Percentiles rank a stretch among this genome's conserved stretches.
Evolutionary conservation across 768 basidiomycete species (phyloP).

Genomic region (Leccinum disarticulatum): DNA sequence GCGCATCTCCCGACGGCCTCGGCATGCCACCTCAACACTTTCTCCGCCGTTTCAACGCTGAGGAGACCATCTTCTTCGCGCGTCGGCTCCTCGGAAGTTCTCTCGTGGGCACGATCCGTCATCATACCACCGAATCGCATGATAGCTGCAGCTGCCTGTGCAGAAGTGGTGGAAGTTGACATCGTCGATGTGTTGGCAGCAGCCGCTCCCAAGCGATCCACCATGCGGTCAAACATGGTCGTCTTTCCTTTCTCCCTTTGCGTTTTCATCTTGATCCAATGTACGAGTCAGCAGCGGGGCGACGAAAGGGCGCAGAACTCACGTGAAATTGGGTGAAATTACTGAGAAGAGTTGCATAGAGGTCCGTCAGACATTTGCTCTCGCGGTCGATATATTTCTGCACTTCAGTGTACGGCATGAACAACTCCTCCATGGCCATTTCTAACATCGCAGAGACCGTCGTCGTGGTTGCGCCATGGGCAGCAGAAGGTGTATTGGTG

Average conservation of each 20-base stretch:
- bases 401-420: slow-evolving; percentile 91
- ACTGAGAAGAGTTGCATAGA: slow-evolving; percentile 72
- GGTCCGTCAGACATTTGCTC: slow-evolving; percentile 73
- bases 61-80: slow-evolving; percentile 83
- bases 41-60: slow-evolving; percentile 75
- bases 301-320: slow-evolving; percentile 12
- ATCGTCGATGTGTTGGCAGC: slow-evolving; percentile 62
- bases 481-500: slow-evolving; percentile 40
- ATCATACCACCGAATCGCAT: slow-evolving; percentile 88
- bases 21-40: slow-evolving; percentile 96
- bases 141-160: slow-evolving; percentile 84
- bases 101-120: slow-evolving; percentile 49
- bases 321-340: slow-evolving; percentile 91
- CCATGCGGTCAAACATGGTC: slow-evolving; percentile 88
- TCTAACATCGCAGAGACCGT: slow-evolving; percentile 86
- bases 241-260: slow-evolving; percentile 61
- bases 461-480: slow-evolving; percentile 42
- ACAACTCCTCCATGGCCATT: slow-evolving; percentile 92
- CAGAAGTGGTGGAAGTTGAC: slow-evolving; percentile 65
- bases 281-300: slow-evolving; percentile 5
- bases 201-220: slow-evolving; percentile 77
- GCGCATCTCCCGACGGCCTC: slow-evolving; percentile 94
- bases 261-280: slow-evolving; percentile 47
- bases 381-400: slow-evolving; percentile 91
- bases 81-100: slow-evolving; percentile 62